Percentiles rank a stretch among this genome's conserved stretches.
Evolutionary conservation across 2,329 filamentous ascomycete genomes (phyloP).

Genomic region (Pezicula radicicola): DNA sequence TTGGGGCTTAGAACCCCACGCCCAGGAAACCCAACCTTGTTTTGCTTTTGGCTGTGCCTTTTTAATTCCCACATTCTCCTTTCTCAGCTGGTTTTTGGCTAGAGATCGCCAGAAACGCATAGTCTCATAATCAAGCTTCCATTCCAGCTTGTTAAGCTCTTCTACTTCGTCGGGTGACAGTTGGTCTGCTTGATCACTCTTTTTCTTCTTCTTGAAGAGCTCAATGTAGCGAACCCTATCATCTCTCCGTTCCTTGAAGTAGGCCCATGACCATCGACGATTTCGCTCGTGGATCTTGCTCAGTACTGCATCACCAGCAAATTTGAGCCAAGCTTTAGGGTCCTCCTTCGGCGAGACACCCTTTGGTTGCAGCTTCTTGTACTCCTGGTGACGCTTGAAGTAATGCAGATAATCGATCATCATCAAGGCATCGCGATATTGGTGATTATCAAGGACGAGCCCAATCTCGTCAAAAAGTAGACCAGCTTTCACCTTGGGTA

Average conservation of each 20-base stretch:
- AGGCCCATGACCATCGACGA: slow-evolving; percentile 91
- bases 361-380: slow-evolving; percentile 89
- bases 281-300: slow-evolving; percentile 95
- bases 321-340: slow-evolving; percentile 86
- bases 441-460: slow-evolving; percentile 93
- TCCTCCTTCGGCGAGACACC: slow-evolving; percentile 79
- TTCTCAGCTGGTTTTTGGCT: slow-evolving; percentile 89
- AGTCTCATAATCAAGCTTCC: slow-evolving; percentile 90
- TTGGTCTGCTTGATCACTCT: slow-evolving; percentile 62
- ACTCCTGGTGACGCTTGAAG: slow-evolving; percentile 96
- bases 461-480: slow-evolving; percentile 96
- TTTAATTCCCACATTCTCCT: slow-evolving; percentile 88
- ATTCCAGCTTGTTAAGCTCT: slow-evolving; percentile 74
- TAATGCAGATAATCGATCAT: slow-evolving; percentile 98
- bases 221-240: slow-evolving; percentile 86
- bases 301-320: slow-evolving; percentile 85
- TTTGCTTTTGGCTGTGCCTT: slow-evolving; percentile 61
- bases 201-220: slow-evolving; percentile 90
- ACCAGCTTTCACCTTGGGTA: slow-evolving; percentile 85
- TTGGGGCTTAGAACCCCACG: slow-evolving; percentile 76
- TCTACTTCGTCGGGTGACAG: slow-evolving; percentile 67
- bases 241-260: slow-evolving; percentile 88
- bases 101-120: slow-evolving; percentile 95
- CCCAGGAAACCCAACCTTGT: slow-evolving; percentile 88
- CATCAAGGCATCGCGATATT: slow-evolving; percentile 97